Conservation (phyloP, 805 yeast genomes). For the Spathaspora sp. region DNA sequence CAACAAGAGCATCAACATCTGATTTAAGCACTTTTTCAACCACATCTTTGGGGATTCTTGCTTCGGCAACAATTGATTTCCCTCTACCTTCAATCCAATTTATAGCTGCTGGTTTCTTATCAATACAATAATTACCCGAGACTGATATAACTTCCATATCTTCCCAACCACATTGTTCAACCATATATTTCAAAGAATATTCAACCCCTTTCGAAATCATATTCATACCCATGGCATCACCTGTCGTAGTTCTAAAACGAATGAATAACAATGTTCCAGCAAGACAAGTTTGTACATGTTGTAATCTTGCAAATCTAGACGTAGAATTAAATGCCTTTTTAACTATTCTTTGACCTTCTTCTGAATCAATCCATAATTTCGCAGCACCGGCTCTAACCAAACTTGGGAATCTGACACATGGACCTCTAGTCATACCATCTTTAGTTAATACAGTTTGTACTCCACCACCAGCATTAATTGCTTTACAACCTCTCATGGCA, state of each 20-base stretch:
- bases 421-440: slow-evolving; percentile 99
- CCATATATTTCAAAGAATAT: slow-evolving; percentile 77
- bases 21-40: slow-evolving; percentile 84
- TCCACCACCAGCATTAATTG: slow-evolving; percentile 96
- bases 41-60: slow-evolving; percentile 76
- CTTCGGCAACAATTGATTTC: slow-evolving; percentile 95
- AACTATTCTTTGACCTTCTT: slow-evolving; percentile 79
- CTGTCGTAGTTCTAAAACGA: slow-evolving; percentile 97
- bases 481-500: slow-evolving; percentile 98
- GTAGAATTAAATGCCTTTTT: slow-evolving; percentile 94
- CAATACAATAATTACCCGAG: slow-evolving; percentile 97
- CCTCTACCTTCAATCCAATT: slow-evolving; percentile 99
- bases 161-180: slow-evolving; percentile 82
- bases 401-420: slow-evolving; percentile 87
- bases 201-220: slow-evolving; percentile 99
- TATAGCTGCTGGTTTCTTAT: slow-evolving; percentile 95
- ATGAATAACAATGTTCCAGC: slow-evolving; percentile 89
- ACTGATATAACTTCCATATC: slow-evolving; percentile 93
- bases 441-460: slow-evolving; percentile 84
- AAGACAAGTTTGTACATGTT: slow-evolving; percentile 84
- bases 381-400: slow-evolving; percentile 90
- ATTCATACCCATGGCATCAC: slow-evolving; percentile 99
- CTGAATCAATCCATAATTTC: slow-evolving; percentile 92
- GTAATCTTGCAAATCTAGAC: slow-evolving; percentile 93
- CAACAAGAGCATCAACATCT: slow-evolving; percentile 87